Percentiles rank a stretch among this genome's conserved stretches.
Evolutionary conservation across 257 asterid genomes (phyloP).

Genomic region (Plantago ovata): DNA sequence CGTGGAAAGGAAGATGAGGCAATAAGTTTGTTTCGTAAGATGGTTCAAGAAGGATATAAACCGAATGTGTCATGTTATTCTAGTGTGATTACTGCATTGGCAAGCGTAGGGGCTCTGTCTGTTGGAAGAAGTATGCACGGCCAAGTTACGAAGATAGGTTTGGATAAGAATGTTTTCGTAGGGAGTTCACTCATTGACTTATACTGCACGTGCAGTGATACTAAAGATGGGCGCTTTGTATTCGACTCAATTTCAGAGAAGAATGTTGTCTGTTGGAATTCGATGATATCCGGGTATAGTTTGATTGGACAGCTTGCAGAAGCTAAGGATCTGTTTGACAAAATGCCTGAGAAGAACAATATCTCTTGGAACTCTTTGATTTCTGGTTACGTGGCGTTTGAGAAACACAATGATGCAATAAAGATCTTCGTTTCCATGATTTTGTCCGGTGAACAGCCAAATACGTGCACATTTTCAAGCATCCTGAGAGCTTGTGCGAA

Average conservation of each 20-base stretch:
- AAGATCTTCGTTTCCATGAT: conserved; percentile 55
- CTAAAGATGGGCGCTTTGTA: conserved; percentile 41
- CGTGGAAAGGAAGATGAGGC: conserved; percentile 70
- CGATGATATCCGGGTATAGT: conserved; percentile 68
- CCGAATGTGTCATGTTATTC: conserved; percentile 71
- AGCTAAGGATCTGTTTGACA: conserved; percentile 53
- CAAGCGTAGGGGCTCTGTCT: conserved; percentile 42
- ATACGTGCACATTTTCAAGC: conserved; percentile 69
- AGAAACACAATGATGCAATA: conserved; percentile 39
- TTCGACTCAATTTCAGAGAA: conserved; percentile 46
- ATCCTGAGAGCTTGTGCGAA: conserved; percentile 64
- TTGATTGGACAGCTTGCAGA: conserved; percentile 48
- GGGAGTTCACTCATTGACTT: conserved; percentile 62
- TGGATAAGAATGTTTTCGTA: conserved; percentile 39
- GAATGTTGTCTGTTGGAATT: conserved; percentile 73
- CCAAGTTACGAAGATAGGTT: conserved; percentile 50
- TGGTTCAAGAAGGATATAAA: conserved; percentile 37
- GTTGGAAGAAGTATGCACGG: conserved; percentile 64
- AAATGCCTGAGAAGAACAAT: conserved; percentile 47
- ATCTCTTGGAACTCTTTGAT: conserved; percentile 79
- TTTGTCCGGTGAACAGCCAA: conserved; percentile 54
- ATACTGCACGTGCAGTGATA: conserved; percentile 63
- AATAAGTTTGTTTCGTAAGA: conserved; percentile 39
- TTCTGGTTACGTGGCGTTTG: conserved; percentile 42
- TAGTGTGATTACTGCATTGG: conserved; percentile 58